Conservation (phyloP, 164 flowering plant species). For the Akebia trifoliata region DNA sequence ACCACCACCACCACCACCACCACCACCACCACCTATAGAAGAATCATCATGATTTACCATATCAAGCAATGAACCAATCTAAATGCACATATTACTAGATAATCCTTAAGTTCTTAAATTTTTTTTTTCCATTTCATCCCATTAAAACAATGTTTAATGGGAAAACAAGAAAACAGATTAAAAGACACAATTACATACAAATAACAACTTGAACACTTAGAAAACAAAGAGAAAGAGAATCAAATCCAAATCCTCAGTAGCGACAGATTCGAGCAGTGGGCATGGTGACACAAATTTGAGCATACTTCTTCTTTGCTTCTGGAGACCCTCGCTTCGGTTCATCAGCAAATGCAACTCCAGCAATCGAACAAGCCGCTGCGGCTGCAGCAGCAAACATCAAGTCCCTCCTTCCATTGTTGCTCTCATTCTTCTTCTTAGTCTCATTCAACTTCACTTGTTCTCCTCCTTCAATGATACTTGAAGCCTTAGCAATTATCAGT, state of each 20-base stretch:
- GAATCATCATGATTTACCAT: too few species aligned
- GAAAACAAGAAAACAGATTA: too few species aligned
- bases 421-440: slow-evolving; percentile 17
- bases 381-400: slow-evolving; percentile 68
- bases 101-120: too few species aligned
- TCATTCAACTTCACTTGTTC: slow-evolving; percentile 10
- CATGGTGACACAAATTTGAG: slow-evolving; percentile 76
- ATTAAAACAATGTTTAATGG: too few species aligned
- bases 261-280: slow-evolving; percentile 85
- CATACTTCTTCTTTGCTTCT: slow-evolving; percentile 73
- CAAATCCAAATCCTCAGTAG: background rate
- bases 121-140: too few species aligned
- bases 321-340: slow-evolving; percentile 58
- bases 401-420: slow-evolving; percentile 55
- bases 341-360: slow-evolving; percentile 38
- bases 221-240: too few species aligned
- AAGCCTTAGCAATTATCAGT: slow-evolving; percentile 40
- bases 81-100: too few species aligned
- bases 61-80: too few species aligned
- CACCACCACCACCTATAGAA: too few species aligned
- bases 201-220: background rate
- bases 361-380: slow-evolving; percentile 46
- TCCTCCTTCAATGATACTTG: slow-evolving; percentile 19
- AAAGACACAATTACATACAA: background rate
- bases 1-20: too few species aligned